Evolutionary conservation across 352 stramenopile species (phyloP), one percentile per base, ranked within the genome.

Genomic region (Globisporangium camurandrum): DNA sequence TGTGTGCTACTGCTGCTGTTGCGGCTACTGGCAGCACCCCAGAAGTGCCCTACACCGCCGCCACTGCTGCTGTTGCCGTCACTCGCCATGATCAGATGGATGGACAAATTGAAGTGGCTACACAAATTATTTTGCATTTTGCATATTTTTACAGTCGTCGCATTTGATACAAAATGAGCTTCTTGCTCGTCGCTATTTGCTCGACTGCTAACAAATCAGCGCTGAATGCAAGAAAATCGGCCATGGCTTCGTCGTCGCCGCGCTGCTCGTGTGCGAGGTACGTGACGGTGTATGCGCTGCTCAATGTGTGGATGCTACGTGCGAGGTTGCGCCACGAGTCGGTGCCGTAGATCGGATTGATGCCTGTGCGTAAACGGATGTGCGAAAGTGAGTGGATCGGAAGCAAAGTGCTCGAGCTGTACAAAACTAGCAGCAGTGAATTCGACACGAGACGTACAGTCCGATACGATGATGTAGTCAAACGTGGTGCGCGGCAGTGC

Each of bases 261-360:
- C 81, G 66, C 23, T 67, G 62, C 54, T 92, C 81, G 49, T 92
- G 78, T 12, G 74, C 67, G 33, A 92, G 56, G 49, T 81, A 88
- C 60, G 76, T 87, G 48, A 81, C 46, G 8, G 82, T 87, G 19
- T 71, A 17, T 0, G 46, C 44, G 33, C 67, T 40, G 37, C 76
- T 87, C 16, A 93, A 74, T 24, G 64, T 64, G 37, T 54, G 26
- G 48, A 93, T 90, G 47, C 76, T 90, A 31, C 66, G 56, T 12
- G 79, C 82, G 11, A 93, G 61, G 31, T 87, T 78, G 20, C 79
- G 62, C 82, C 82, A 93, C 37, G 78, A 90, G 26, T 90, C 70
- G 49, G 66, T 57, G 36, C 79, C 82, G 59, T 93, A 93, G 51
- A 93, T 89, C 44, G 82, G 78, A 42, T 93, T 93, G 52, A 93